Evolutionary conservation across 345 rosid species (phyloP), one percentile per base, ranked within the genome.

Genomic region (Brassica rapa): DNA sequence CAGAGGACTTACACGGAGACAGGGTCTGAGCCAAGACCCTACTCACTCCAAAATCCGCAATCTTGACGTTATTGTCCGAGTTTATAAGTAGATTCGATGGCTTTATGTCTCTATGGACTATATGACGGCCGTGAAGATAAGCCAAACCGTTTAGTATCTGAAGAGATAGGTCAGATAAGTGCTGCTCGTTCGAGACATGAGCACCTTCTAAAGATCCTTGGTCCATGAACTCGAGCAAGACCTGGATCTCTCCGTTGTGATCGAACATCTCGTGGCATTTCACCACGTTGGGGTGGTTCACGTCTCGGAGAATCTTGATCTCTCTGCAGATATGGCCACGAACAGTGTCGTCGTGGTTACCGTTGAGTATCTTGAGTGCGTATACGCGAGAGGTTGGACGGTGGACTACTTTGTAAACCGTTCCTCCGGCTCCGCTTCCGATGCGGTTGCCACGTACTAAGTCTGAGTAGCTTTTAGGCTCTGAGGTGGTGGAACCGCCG

Each of bases 21-120:
- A 95, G 91, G 8, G 99, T 93, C 81, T 95, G 99, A 1, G 92
- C 86, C 3, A 95, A 80, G 74, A 93, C 86, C 71, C 99, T 68
- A 66, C 96, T 84, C 33, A 95, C 99, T 41, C 99, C 99, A 27
- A 95, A 95, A 63, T 95, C 99, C 4, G 99, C 97, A 9, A 95
- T 95, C 62, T 95, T 95, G 1, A 95, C 99, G 59, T 81, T 84
- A 10, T 85, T 85, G 3, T 73, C 80, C 0, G 97, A 88, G 78
- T 93, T 86, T 24, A 88, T 89, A 6, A 95, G 79, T 12, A 95
- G 85, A 73, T 95, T 95, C 6, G 98, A 93, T 1, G 98, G 99
- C 69, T 95, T 95, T 53, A 95, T 93, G 78, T 95, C 97, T 8
- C 97, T 87, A 71, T 93, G 99, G 2, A 95, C 99, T 80, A 95